phyloP scores from a whole-genome alignment of 1,284 basidiomycete species.

The Inonotus hispidus region DNA sequence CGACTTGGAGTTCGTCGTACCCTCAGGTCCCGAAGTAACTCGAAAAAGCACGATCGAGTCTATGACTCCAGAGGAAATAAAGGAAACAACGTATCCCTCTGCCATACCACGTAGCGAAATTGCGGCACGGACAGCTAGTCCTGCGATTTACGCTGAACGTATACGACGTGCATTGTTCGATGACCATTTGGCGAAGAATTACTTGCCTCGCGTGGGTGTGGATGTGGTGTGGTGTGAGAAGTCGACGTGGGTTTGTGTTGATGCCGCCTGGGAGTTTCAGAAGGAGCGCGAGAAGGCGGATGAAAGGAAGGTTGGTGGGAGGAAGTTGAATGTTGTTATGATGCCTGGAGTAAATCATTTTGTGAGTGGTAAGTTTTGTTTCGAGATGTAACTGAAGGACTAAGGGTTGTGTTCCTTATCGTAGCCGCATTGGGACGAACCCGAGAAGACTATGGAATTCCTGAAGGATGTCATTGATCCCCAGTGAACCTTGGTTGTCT shows the following conservation, averaged over 20 bases:
- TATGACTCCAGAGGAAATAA: constrained; percentile 18
- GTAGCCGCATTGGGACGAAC: constrained; percentile 11
- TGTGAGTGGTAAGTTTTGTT: constrained; percentile 12
- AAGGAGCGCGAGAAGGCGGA: constrained; percentile 6
- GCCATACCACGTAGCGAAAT: constrained; percentile 15
- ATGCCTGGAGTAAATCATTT: constrained; percentile 21
- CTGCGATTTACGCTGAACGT: constrained; percentile 9
- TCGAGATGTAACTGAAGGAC: neutral
- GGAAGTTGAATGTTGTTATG: constrained; percentile 14
- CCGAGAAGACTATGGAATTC: constrained; percentile 12
- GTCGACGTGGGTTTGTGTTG: constrained; percentile 14
- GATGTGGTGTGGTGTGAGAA: constrained; percentile 18
- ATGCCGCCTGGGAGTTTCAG: constrained; percentile 18
- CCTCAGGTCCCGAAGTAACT: neutral
- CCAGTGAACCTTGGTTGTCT: neutral
- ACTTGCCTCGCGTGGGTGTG: constrained; percentile 13
- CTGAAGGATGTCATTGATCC: constrained; percentile 5
- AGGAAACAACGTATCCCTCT: constrained; percentile 3
- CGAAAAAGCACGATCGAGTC: constrained; percentile 1
- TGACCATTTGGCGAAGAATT: constrained; percentile 5
- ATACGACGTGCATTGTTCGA: constrained; percentile 17
- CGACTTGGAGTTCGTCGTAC: constrained; percentile 4
- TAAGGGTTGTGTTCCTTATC: neutral
- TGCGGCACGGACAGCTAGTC: neutral
- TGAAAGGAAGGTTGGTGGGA: constrained; percentile 9